Conservation (phyloP, 495 filamentous ascomycete species). For the Tuber aestivum region DNA sequence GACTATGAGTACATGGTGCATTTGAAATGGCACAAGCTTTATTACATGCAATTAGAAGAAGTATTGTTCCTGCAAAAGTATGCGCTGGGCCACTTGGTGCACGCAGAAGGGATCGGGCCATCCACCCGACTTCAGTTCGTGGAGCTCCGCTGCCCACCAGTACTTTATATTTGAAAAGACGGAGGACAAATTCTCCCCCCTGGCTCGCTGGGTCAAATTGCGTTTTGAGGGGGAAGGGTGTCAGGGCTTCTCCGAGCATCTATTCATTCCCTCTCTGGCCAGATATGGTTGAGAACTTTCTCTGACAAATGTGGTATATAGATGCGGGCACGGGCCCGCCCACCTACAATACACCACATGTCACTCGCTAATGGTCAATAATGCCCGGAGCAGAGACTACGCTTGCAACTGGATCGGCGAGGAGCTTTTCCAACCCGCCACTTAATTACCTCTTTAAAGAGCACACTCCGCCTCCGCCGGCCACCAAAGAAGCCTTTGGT, state of each 20-base stretch:
- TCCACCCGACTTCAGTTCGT: slow-evolving; percentile 58
- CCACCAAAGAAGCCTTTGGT: slow-evolving; percentile 53
- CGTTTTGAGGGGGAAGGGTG: slow-evolving; percentile 51
- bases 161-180: slow-evolving; percentile 49
- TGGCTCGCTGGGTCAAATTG: slow-evolving; percentile 50
- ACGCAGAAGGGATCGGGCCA: slow-evolving; percentile 57
- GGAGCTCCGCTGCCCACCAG: slow-evolving; percentile 48
- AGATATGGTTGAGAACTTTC: neutral
- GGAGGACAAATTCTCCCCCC: slow-evolving; percentile 44
- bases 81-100: slow-evolving; percentile 58
- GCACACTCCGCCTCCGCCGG: slow-evolving; percentile 50
- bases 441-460: slow-evolving; percentile 43
- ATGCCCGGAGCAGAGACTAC: slow-evolving; percentile 49
- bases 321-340: too few species aligned
- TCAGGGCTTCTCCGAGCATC: slow-evolving; percentile 55
- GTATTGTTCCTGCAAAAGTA: slow-evolving; percentile 58
- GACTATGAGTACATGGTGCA: neutral
- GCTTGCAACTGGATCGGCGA: slow-evolving; percentile 62
- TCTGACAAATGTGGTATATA: neutral
- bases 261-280: neutral
- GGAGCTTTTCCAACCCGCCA: slow-evolving; percentile 51
- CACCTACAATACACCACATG: neutral
- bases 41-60: slow-evolving; percentile 52
- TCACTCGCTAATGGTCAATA: neutral
- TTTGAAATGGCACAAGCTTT: slow-evolving; percentile 51